phyloP scores from a whole-genome alignment of 331 rosid species.

The Ulmus americana region DNA sequence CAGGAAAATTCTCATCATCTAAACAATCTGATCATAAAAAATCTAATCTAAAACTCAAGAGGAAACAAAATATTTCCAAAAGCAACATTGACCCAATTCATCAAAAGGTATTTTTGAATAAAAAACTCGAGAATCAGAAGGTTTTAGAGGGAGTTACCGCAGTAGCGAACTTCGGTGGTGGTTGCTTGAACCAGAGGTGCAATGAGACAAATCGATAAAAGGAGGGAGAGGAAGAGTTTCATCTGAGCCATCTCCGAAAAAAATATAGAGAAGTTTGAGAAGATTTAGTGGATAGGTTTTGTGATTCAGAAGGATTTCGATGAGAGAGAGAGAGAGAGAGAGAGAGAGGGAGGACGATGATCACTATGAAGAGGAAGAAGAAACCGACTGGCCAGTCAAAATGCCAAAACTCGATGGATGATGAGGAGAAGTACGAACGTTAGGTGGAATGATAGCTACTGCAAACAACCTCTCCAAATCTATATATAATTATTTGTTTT shows the following conservation, averaged over 20 bases:
- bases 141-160: constrained; percentile 45
- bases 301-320: neutral
- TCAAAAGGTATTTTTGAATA: neutral
- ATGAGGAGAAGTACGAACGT: neutral
- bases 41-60: neutral
- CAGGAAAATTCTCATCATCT: neutral
- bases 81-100: neutral
- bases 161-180: constrained; percentile 50
- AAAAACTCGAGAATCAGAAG: neutral
- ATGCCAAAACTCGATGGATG: neutral
- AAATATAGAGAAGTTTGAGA: neutral
- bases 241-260: constrained; percentile 18
- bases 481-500: no score
- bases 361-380: neutral
- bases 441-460: neutral
- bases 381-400: neutral
- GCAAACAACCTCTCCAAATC: no score
- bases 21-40: constrained; percentile 5
- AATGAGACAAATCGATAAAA: constrained; percentile 20
- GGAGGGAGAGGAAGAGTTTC: constrained; percentile 21
- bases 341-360: neutral
- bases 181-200: constrained; percentile 31
- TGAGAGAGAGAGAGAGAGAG: neutral
- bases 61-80: neutral
- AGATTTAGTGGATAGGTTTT: neutral